Conservation (phyloP, 805 yeast genomes). For the Schizosaccharomyces japonicus region DNA sequence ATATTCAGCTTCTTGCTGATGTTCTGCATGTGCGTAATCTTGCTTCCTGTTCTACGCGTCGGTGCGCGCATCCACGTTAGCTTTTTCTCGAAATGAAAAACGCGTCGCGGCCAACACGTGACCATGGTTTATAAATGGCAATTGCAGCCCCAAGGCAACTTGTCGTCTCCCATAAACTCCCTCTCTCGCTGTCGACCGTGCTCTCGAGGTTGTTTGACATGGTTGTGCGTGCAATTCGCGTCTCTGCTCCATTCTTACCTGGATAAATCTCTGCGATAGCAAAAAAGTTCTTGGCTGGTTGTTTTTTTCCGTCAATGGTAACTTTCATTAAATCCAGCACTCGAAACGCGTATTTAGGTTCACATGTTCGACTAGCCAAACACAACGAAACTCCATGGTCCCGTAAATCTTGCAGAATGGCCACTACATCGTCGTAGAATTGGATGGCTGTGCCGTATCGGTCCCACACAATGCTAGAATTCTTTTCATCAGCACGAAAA, state of each 20-base stretch:
- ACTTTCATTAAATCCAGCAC: constrained; percentile 21
- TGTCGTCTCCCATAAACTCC: no score
- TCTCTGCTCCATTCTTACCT: no score
- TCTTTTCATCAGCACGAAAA: constrained; percentile 2
- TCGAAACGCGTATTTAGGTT: constrained; percentile 52
- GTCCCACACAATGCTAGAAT: constrained; percentile 24
- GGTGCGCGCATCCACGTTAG: no score
- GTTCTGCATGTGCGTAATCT: constrained; percentile 29
- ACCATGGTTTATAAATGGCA: no score
- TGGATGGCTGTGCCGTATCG: constrained; percentile 28
- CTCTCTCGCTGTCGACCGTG: background rate
- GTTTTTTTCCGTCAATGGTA: constrained; percentile 17
- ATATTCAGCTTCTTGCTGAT: constrained; percentile 27
- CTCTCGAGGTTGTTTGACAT: background rate
- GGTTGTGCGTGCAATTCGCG: no score
- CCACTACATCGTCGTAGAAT: constrained; percentile 45
- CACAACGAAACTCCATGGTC: constrained; percentile 27
- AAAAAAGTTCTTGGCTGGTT: constrained; percentile 29
- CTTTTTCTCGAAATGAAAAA: constrained; percentile 9
- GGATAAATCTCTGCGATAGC: constrained; percentile 48
- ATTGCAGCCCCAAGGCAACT: no score
- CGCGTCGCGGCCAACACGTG: no score
- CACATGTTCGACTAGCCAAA: constrained; percentile 58
- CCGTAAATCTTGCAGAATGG: constrained; percentile 30
- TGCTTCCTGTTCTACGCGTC: constrained; percentile 25